phyloP scores from a whole-genome alignment of 1,284 basidiomycete genomes.

The Trametes polyzona region DNA sequence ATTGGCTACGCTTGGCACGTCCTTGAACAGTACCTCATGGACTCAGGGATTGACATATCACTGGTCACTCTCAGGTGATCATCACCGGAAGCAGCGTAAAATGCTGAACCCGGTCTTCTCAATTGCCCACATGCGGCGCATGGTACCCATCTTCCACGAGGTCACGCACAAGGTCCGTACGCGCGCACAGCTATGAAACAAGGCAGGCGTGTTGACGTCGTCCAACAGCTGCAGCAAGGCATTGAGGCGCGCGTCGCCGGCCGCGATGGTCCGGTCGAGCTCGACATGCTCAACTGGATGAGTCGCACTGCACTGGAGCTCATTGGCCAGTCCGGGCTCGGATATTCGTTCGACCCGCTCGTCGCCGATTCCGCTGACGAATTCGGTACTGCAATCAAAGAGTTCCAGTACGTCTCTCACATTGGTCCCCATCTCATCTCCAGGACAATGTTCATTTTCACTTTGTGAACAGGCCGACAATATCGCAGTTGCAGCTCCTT shows the following conservation, averaged over 20 bases:
- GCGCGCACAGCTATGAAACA: too few species aligned
- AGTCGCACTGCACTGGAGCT: conserved; percentile 39
- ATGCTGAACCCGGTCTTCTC: conserved; percentile 36
- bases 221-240: conserved; percentile 17
- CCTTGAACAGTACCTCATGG: too few species aligned
- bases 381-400: conserved; percentile 35
- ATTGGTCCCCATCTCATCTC: not conserved
- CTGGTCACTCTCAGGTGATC: too few species aligned
- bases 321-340: conserved; percentile 41
- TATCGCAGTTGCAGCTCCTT: too few species aligned
- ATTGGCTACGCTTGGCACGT: too few species aligned
- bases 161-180: conserved; percentile 25
- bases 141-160: conserved; percentile 30
- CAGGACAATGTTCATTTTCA: not conserved
- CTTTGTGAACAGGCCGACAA: too few species aligned
- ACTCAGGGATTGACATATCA: too few species aligned
- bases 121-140: conserved; percentile 28
- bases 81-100: conserved; percentile 29
- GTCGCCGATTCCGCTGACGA: conserved; percentile 26
- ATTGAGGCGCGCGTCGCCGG: too few species aligned
- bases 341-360: conserved; percentile 40
- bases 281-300: conserved; percentile 30
- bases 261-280: too few species aligned
- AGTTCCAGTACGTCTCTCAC: conserved; percentile 32
- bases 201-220: not conserved